phyloP scores from a whole-genome alignment of 345 rosid genomes.

The Eucalyptus globulus region DNA sequence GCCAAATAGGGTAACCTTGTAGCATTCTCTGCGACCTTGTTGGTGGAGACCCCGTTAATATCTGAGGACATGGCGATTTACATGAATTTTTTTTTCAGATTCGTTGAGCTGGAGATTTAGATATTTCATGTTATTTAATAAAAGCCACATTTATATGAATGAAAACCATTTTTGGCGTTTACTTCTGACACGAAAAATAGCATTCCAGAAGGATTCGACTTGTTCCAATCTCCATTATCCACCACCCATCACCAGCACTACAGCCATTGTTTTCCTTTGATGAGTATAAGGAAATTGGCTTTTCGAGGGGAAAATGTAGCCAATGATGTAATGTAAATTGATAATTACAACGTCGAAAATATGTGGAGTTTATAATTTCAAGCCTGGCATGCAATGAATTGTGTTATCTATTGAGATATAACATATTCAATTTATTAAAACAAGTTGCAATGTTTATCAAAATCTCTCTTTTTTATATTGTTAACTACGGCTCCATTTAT shows the following conservation, averaged over 20 bases:
- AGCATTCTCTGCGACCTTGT: not conserved
- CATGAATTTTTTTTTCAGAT: not conserved
- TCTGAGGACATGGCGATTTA: not conserved
- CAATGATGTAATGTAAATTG: not conserved
- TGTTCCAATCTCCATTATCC: not conserved
- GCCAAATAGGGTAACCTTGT: not conserved
- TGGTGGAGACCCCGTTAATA: not conserved
- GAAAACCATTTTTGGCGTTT: not conserved
- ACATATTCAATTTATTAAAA: not conserved
- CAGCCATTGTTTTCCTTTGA: not conserved
- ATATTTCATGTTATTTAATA: not conserved
- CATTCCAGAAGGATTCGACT: not conserved
- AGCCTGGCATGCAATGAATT: not conserved
- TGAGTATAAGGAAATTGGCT: not conserved
- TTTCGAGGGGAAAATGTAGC: not conserved
- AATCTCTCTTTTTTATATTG: not conserved
- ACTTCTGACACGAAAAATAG: not conserved
- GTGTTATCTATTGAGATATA: not conserved
- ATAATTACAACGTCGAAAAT: not conserved
- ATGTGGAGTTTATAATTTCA: not conserved
- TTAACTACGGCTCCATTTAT: not conserved
- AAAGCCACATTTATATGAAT: not conserved
- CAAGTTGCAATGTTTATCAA: not conserved
- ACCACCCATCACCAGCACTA: not conserved
- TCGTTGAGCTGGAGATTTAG: not conserved